phyloP scores from a whole-genome alignment of 2,329 filamentous ascomycete species.

The Neopestalotiopsis rosae region DNA sequence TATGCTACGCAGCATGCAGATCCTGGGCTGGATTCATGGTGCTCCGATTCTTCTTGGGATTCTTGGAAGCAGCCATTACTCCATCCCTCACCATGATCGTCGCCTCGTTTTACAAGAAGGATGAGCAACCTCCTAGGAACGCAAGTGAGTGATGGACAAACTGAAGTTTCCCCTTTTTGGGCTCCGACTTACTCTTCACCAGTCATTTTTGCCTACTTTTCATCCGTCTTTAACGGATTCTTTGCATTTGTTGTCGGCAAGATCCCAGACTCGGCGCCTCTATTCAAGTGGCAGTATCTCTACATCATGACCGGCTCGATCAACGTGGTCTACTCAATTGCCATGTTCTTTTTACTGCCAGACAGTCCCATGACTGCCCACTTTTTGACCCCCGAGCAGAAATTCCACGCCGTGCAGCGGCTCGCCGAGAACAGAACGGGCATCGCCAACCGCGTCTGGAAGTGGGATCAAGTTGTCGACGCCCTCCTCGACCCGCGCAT shows the following conservation, averaged over 20 bases:
- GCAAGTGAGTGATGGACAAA: constrained; percentile 24
- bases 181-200: neutral
- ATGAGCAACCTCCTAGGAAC: constrained; percentile 41
- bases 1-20: constrained; percentile 31
- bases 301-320: constrained; percentile 38
- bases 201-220: constrained; percentile 42
- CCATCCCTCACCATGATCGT: constrained; percentile 41
- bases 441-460: constrained; percentile 34
- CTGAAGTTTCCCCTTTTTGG: neutral
- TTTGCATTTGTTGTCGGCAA: constrained; percentile 34
- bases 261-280: constrained; percentile 28
- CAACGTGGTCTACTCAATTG: constrained; percentile 34
- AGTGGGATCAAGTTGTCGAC: constrained; percentile 35
- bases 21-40: constrained; percentile 38
- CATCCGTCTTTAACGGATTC: constrained; percentile 33
- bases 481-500: constrained; percentile 31
- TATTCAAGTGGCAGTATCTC: constrained; percentile 33
- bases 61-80: constrained; percentile 39
- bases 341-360: constrained; percentile 36
- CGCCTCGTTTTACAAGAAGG: constrained; percentile 43
- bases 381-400: constrained; percentile 36
- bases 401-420: constrained; percentile 35
- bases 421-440: constrained; percentile 44
- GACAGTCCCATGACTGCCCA: constrained; percentile 42
- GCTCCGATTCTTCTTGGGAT: constrained; percentile 41